Base-by-base conservation (phyloP, 2,329 filamentous ascomycete species). In the Penicillium hordei region DNA sequence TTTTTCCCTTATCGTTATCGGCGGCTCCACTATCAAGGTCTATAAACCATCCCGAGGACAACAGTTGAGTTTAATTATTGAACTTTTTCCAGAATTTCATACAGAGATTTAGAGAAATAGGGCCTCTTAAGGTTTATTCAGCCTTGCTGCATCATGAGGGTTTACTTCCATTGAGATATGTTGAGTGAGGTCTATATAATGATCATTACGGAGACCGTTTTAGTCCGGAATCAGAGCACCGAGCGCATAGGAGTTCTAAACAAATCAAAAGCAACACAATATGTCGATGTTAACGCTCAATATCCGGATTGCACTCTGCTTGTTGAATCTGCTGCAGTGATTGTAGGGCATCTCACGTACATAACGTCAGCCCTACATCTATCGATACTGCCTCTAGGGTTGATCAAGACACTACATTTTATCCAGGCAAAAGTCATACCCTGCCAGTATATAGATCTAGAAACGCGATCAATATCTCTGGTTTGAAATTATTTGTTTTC, bases 1-100 rank as follows among this genome's bases (percentile, higher is more conserved):
- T 53, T 57, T 57, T 54, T 46, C 19, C 36, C 50, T 54, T 57
- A 57, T 57, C 55, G 55, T 54, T 57, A 57, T 57, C 55, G 45
- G 33, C 2, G 44, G 7, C 52, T 52, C 50, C 50, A 36, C 39
- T 52, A 52, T 52, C 21, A 42, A 31, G 39, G 21, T 46, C 27
- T 52, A 52, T 52, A 44, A n/a, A 33, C 2, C 7, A 12, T n/a
- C 15, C 1, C 15, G 4, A 5, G 33, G 17, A 13, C 33, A 25
- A 17, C 2, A 3, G 8, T 12, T 2, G 10, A 27, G 31, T 5
- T 23, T n/a, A 15, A 17, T 23, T 9, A 1, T 31, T 21, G 27
- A 8, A 33, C 9, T n/a, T 10, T 8, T 42, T 33, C 7, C 1
- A 13, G 36, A 5, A 23, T 8, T 51, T 5, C 10, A 15, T 5